Evolutionary conservation across 2,329 filamentous ascomycete species (phyloP).

Genomic region (Aureobasidium uvarum): DNA sequence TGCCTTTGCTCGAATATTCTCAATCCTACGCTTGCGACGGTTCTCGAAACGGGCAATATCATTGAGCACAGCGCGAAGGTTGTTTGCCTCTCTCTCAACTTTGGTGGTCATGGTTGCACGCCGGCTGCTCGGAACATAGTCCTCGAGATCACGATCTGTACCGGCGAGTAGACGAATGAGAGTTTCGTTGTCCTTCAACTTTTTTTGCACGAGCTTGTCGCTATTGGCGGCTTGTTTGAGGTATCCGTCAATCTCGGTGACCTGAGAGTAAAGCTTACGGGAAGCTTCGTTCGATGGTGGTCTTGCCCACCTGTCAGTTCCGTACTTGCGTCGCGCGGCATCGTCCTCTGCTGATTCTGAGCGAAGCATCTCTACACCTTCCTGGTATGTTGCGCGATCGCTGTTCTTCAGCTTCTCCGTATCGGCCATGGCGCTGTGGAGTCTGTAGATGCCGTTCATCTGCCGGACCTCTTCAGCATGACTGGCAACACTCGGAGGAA

Average conservation of each 20-base stretch:
- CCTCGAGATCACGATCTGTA: conserved; percentile 75
- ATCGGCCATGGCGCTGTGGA: conserved; percentile 79
- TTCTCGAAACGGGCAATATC: conserved; percentile 82
- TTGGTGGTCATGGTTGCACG: conserved; percentile 75
- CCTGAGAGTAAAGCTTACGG: conserved; percentile 69
- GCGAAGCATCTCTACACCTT: conserved; percentile 74
- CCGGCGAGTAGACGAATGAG: conserved; percentile 74
- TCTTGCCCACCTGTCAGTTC: conserved; percentile 81
- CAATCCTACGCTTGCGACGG: conserved; percentile 73
- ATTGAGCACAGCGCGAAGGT: conserved; percentile 75
- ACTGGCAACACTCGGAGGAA: conserved; percentile 79
- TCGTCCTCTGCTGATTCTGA: conserved; percentile 84
- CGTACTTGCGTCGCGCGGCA: conserved; percentile 70
- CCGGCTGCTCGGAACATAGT: conserved; percentile 84
- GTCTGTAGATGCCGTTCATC: conserved; percentile 74
- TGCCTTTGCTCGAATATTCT: conserved; percentile 73
- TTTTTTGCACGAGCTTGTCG: conserved; percentile 70
- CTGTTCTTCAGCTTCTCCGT: conserved; percentile 84
- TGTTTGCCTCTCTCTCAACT: conserved; percentile 74
- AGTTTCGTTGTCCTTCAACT: conserved; percentile 72
- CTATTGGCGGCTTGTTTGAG: conserved; percentile 68
- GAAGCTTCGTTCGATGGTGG: conserved; percentile 67
- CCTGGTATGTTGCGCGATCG: conserved; percentile 74
- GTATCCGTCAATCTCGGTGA: conserved; percentile 80
- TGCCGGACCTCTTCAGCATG: conserved; percentile 94